Evolutionary conservation across 768 basidiomycete genomes (phyloP), one percentile per base, ranked within the genome.

Genomic region (Strobilomyces echinocephalus): DNA sequence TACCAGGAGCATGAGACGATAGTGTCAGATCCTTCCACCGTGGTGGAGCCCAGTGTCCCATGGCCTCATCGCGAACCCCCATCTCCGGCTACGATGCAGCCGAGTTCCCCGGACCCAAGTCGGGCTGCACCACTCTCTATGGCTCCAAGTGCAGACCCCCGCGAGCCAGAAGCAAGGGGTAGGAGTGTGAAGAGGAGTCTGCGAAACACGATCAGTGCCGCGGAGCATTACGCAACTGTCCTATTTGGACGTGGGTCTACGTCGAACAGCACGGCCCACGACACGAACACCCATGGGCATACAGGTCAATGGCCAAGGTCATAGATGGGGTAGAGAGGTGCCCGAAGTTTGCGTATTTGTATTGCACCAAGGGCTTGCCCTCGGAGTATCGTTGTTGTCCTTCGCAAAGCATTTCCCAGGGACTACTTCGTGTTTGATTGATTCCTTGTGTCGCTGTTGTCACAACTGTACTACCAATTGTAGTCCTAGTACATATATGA

Each of bases 201-300:
- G 47, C 78, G 87, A 46, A 87, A 79, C 53, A 87, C 86, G 14
- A 67, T 89, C 42, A 81, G 76, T 51, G 83, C 80, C 34, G 87
- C 88, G 11, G 87, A 88, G 62, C 81, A 84, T 50, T 85, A 84
- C 63, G 82, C 84, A 5, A 81, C 81, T 6, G 77, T 87, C 55
- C 69, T 86, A 34, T 87, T 88, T 53, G 84, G 85, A n/a, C 76
- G 84, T 28, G 65, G 69, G 36, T 67, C 72, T 9, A 43, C 66
- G 34, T 62, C 69, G 24, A 69, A 60, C 39, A 47, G 50, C 46
- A 44, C 50, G 46, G 43, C 44, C 36, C 63, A 66, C 30, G 69
- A 66, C 49, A 61, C 56, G 36, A 59, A 57, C 21, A 46, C 51
- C 40, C 60, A 54, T 45, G 67, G 63, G 42, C 63, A 60, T 47